Conservation (phyloP, 495 filamentous ascomycete species). For the Trichoderma orchidacearum region DNA sequence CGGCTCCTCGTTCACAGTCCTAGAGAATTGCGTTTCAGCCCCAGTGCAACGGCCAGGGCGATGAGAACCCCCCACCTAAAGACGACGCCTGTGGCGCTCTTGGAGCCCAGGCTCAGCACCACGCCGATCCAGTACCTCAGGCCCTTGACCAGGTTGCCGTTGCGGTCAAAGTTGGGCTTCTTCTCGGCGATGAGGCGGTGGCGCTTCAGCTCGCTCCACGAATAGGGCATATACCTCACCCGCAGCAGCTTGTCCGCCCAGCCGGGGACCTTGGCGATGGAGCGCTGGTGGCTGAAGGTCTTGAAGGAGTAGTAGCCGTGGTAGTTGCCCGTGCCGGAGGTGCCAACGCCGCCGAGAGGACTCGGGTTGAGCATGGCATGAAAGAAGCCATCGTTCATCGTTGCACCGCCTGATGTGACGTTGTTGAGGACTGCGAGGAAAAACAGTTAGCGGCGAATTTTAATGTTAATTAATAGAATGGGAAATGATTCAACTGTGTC, state of each 20-base stretch:
- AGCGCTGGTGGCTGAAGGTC: slow-evolving; percentile 67
- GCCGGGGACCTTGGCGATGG: slow-evolving; percentile 56
- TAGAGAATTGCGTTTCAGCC: neutral
- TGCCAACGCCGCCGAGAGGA: slow-evolving; percentile 83
- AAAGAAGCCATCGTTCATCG: slow-evolving; percentile 71
- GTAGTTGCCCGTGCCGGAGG: slow-evolving; percentile 72
- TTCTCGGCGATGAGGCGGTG: slow-evolving; percentile 39
- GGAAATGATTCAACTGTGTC: too few relatives aligned
- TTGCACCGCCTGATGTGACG: slow-evolving; percentile 63
- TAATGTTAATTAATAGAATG: too few relatives aligned
- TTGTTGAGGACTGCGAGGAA: slow-evolving; percentile 36
- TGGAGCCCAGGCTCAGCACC: slow-evolving; percentile 30
- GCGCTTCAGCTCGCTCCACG: slow-evolving; percentile 32
- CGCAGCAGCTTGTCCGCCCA: slow-evolving; percentile 70
- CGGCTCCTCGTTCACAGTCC: neutral
- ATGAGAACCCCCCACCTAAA: slow-evolving; percentile 31
- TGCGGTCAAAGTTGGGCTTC: slow-evolving; percentile 74
- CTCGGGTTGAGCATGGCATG: slow-evolving; percentile 65
- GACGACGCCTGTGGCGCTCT: slow-evolving; percentile 32
- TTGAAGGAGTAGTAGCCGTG: slow-evolving; percentile 76
- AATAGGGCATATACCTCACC: slow-evolving; percentile 73
- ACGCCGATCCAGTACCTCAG: slow-evolving; percentile 31
- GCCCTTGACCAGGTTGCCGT: slow-evolving; percentile 44
- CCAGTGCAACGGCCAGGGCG: slow-evolving; percentile 1
- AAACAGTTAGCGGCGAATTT: neutral